phyloP scores from a whole-genome alignment of 768 basidiomycete genomes.

The Boletus reticuloceps region DNA sequence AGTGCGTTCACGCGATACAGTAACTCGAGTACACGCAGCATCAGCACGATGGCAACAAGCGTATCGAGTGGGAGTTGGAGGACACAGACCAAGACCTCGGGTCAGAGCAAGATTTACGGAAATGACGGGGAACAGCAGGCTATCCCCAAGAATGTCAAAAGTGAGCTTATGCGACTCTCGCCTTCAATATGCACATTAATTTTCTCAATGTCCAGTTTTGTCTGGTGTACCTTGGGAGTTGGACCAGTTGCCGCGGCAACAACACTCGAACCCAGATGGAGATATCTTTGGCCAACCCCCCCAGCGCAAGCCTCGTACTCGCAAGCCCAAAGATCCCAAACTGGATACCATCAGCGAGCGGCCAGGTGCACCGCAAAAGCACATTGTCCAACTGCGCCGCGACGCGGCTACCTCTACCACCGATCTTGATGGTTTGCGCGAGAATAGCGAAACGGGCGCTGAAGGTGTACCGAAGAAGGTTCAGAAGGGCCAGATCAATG shows the following conservation, averaged over 20 bases:
- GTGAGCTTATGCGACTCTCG: constrained; percentile 45
- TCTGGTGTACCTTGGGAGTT: constrained; percentile 77
- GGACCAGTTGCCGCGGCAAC: constrained; percentile 63
- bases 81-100: constrained; percentile 34
- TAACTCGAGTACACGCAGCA: constrained; percentile 62
- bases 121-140: constrained; percentile 25
- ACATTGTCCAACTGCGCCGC: constrained; percentile 44
- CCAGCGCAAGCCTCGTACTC: constrained; percentile 61
- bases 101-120: constrained; percentile 14
- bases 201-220: constrained; percentile 49
- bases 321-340: constrained; percentile 62
- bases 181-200: neutral
- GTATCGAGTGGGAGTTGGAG: constrained; percentile 76
- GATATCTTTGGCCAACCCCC: constrained; percentile 59
- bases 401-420: constrained; percentile 78
- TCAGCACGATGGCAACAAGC: constrained; percentile 80
- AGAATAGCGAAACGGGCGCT: constrained; percentile 16
- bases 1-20: constrained; percentile 80
- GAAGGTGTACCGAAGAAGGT: constrained; percentile 67
- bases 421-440: constrained; percentile 49
- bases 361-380: constrained; percentile 42
- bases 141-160: constrained; percentile 74
- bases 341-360: constrained; percentile 79
- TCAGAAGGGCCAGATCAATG: constrained; percentile 86
- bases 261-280: constrained; percentile 56